Base-by-base conservation (phyloP, 495 filamentous ascomycete genomes). In the Neurospora tetraspora region DNA sequence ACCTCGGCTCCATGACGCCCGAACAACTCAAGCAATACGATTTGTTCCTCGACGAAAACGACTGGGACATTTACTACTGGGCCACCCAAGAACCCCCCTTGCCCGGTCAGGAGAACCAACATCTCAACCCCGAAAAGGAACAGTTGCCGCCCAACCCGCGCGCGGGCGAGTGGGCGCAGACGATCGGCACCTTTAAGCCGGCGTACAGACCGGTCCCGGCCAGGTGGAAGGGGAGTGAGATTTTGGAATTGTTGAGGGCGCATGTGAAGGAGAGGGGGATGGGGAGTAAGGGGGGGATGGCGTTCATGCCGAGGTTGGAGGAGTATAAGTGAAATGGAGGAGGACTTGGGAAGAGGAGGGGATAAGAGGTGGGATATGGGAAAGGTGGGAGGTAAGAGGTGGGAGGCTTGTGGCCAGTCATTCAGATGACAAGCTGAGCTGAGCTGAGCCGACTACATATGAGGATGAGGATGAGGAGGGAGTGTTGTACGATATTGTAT, bases 61-160 rank as follows among this genome's bases (percentile, higher is more conserved):
- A 99, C 82, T 99, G 96, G 96, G 96, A 99, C 80, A 98, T 99
- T 73, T 99, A 99, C 85, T 99, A 99, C 87, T 99, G 96, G 96
- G 93, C 94, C 1, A 99, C 96, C n/a, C 96, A 99, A 80, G 89
- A 92, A 74, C 88, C 92, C 7, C 84, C 88, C 1, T 79, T 83
- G 0, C 86, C 79, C 20, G 76, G 43, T 45, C 71, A 1, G 73
- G 72, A 69, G 72, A 74, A 5, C 65, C 73, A 53, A 65, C 53
- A 65, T 0, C 27, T 65, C 0, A 6, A 65, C 1, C 9, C 53
- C 1, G 42, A 71, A 31, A 40, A 43, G 47, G 45, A 68, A 18
- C n/a, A 14, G 3, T 69, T 74, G 43, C 36, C 71, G 1, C 34
- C 68, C 31, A 39, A 65, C 27, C 78, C 78, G 16, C 76, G 77